A percentile compares a stretch with the other conserved stretches of the same genome.
Evolutionary conservation across 1,284 basidiomycete genomes (phyloP).

Genomic region (Leccinum griseonigrum): DNA sequence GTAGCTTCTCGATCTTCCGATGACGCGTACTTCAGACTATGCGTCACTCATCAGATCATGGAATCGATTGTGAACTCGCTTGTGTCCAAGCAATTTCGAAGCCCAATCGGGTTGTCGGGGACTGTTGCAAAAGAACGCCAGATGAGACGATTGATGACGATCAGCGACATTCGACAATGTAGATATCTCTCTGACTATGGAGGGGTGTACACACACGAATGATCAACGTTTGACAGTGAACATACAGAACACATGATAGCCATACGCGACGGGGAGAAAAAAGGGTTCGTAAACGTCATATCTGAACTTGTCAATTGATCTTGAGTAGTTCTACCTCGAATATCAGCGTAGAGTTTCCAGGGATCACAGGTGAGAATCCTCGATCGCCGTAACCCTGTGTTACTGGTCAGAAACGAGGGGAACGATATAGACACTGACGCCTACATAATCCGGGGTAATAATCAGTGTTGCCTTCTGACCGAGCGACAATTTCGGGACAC

Average conservation of each 20-base stretch:
- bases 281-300: slow-evolving; percentile 19
- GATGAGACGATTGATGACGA: not conserved
- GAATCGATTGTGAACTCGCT: not conserved
- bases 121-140: not conserved
- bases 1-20: not conserved
- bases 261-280: slow-evolving; percentile 13
- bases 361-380: slow-evolving; percentile 82
- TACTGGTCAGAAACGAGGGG: slow-evolving; percentile 2
- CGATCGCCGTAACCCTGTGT: slow-evolving; percentile 63
- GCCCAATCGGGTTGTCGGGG: not conserved
- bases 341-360: slow-evolving; percentile 69
- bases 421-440: slow-evolving; percentile 27
- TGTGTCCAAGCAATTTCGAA: not conserved
- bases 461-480: slow-evolving; percentile 75
- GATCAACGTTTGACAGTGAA: slow-evolving; percentile 21
- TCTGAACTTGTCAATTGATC: slow-evolving; percentile 49
- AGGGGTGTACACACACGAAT: slow-evolving; percentile 7
- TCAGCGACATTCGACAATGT: not conserved
- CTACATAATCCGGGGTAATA: slow-evolving; percentile 66
- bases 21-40: not conserved
- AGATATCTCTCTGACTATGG: not conserved
- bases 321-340: slow-evolving; percentile 82
- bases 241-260: slow-evolving; percentile 23
- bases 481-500: slow-evolving; percentile 72
- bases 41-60: not conserved